These are phyloP conservation scores for Suillus cothurnatus DNA, from an alignment of 768 basidiomycete species.

Conservation along the genomic window DNA sequence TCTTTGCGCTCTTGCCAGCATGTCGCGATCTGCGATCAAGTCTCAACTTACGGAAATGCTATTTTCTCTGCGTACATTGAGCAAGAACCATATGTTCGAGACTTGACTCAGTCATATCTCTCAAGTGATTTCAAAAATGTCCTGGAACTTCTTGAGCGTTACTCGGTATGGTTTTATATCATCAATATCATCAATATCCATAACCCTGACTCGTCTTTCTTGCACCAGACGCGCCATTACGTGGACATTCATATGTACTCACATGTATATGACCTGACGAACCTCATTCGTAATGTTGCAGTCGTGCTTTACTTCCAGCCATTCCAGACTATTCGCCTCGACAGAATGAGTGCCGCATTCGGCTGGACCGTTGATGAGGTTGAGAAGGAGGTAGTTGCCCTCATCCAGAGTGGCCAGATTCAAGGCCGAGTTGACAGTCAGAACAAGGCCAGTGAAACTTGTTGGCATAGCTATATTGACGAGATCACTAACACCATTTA, in stretches of 20 bases:
- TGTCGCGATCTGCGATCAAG: slow-evolving; percentile 72
- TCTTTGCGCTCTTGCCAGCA: slow-evolving; percentile 79
- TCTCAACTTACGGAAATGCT: slow-evolving; percentile 63
- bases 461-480: not conserved
- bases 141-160: slow-evolving; percentile 69
- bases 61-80: slow-evolving; percentile 79
- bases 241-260: slow-evolving; percentile 75
- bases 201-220: not conserved
- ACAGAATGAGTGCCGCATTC: slow-evolving; percentile 84
- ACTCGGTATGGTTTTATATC: slow-evolving; percentile 55
- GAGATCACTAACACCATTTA: not conserved
- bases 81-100: slow-evolving; percentile 84
- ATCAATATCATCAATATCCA: not conserved
- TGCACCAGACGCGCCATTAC: slow-evolving; percentile 68
- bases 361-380: slow-evolving; percentile 77
- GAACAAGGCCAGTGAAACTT: slow-evolving; percentile 62
- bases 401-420: slow-evolving; percentile 80
- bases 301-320: slow-evolving; percentile 90
- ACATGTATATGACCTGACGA: slow-evolving; percentile 67
- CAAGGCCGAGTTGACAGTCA: slow-evolving; percentile 86
- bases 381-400: slow-evolving; percentile 68
- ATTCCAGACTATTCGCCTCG: slow-evolving; percentile 81
- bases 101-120: slow-evolving; percentile 85
- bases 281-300: slow-evolving; percentile 73
- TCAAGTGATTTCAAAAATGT: slow-evolving; percentile 84